Base-by-base conservation (phyloP, 495 filamentous ascomycete genomes). In the Aspergillus funiculosus region DNA sequence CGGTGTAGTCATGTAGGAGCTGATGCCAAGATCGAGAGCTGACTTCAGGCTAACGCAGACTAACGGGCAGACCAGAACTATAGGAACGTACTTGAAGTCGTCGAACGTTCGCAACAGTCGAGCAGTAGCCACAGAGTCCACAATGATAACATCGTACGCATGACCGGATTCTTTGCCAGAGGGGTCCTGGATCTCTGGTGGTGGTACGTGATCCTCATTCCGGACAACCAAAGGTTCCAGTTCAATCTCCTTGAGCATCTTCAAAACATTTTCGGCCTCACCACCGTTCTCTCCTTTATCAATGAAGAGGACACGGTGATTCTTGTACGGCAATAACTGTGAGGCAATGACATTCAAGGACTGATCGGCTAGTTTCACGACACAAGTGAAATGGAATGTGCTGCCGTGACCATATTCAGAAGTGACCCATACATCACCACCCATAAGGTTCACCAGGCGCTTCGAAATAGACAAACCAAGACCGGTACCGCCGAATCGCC, bases 1-100 rank as follows among this genome's bases (percentile, higher is more conserved):
- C 25, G 92, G 92, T 10, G 89, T 96, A 10, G 92, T 99, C 92
- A 99, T 97, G 64, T 97, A 96, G 34, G 88, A 94, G 17, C 89
- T 92, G 54, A 99, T 96, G 50, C 92, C 92, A 31, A 96, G 78
- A 64, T 99, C 94, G 37, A 99, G 74, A 31, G 92, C 91, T 14
- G 89, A 89, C 69, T 95, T 96, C 57, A 99, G 74, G 61, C 83
- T 94, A 38, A 99, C 87, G 48, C 88, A 86, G 11, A 99, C 89
- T 34, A 87, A 73, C 7, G 94, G 94, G 39, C 89, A 91, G 26
- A 99, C 69, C 29, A 99, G 76, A 30, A 99, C 90, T 42, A 99
- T 89, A 0, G 92, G 92, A 39, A 97, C 92, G 57, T 95, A 97
- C 68, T 95, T 96, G 73, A 97, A 94, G 58, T 91, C 87, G 52